phyloP scores from a whole-genome alignment of 2,329 filamentous ascomycete species.

The Colletotrichum scovillei region DNA sequence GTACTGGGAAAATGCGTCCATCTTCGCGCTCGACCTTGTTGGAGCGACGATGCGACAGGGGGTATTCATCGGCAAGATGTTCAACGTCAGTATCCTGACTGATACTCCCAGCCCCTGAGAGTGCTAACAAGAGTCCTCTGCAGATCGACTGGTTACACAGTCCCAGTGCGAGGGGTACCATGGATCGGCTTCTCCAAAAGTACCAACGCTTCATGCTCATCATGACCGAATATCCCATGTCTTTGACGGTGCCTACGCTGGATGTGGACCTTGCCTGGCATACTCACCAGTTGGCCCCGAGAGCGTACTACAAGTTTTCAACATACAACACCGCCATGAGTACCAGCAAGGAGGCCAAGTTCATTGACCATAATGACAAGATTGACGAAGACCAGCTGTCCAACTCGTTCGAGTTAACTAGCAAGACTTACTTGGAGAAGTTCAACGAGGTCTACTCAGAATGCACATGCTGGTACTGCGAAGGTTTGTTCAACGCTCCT shows the following conservation, averaged over 20 bases:
- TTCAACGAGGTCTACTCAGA: constrained; percentile 78
- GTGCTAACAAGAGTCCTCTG: background rate
- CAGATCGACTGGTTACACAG: constrained; percentile 82
- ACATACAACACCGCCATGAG: constrained; percentile 38
- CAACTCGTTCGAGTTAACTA: constrained; percentile 78
- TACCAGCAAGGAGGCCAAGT: constrained; percentile 55
- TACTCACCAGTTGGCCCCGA: constrained; percentile 79
- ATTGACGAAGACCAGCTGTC: constrained; percentile 75
- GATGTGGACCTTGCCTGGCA: constrained; percentile 85
- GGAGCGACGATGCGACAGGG: constrained; percentile 75
- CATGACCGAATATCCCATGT: constrained; percentile 58
- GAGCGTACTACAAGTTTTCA: constrained; percentile 71
- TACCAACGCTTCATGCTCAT: constrained; percentile 73
- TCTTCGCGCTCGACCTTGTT: constrained; percentile 73
- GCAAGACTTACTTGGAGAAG: constrained; percentile 73
- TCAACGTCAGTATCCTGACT: constrained; percentile 48
- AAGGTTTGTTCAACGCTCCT: constrained; percentile 52
- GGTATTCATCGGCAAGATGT: constrained; percentile 79
- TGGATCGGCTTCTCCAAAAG: constrained; percentile 72
- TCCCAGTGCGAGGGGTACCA: constrained; percentile 71
- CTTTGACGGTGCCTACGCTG: constrained; percentile 74
- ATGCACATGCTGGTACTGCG: constrained; percentile 89
- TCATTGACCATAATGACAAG: constrained; percentile 88
- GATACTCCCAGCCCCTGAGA: background rate
- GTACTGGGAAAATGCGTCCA: constrained; percentile 76